Percentiles rank a stretch among this genome's conserved stretches.
phyloP scores from a whole-genome alignment of 345 rosid species.

The Heritiera fomes region DNA sequence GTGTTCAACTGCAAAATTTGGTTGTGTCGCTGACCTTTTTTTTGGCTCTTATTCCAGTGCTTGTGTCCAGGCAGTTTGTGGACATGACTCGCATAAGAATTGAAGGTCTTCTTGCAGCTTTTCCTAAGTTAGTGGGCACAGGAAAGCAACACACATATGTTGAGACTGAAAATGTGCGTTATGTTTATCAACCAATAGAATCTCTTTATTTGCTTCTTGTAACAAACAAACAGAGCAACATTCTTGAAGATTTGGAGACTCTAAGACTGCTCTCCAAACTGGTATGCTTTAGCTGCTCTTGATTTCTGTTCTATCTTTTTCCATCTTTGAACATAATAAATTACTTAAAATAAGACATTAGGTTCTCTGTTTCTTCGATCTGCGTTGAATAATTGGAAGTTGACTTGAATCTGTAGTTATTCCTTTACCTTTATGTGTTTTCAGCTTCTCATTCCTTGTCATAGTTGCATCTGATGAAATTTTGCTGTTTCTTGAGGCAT shows the following conservation, averaged over 20 bases:
- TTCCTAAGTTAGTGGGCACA: conserved; percentile 93
- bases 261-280: conserved; percentile 92
- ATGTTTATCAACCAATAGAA: conserved; percentile 98
- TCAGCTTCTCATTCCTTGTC: neutral
- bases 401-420: neutral
- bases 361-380: neutral
- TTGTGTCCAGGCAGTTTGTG: conserved; percentile 93
- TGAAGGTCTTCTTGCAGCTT: conserved; percentile 99
- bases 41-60: conserved; percentile 56
- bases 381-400: neutral
- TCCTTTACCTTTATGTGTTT: neutral
- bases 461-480: conserved; percentile 4
- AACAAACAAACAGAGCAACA: conserved; percentile 96
- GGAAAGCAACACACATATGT: conserved; percentile 97
- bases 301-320: neutral
- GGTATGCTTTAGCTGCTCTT: conserved; percentile 49
- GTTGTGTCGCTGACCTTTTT: conserved; percentile 16
- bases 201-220: conserved; percentile 82
- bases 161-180: conserved; percentile 98
- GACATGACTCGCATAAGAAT: conserved; percentile 94
- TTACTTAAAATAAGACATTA: neutral
- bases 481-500: conserved; percentile 1
- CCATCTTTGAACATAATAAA: neutral
- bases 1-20: neutral
- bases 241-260: conserved; percentile 95